A percentile compares a stretch with the other conserved stretches of the same genome.
These are phyloP conservation scores for Eucalyptus sp. DNA, from an alignment of 345 rosid genomes.

Conservation along the genomic window DNA sequence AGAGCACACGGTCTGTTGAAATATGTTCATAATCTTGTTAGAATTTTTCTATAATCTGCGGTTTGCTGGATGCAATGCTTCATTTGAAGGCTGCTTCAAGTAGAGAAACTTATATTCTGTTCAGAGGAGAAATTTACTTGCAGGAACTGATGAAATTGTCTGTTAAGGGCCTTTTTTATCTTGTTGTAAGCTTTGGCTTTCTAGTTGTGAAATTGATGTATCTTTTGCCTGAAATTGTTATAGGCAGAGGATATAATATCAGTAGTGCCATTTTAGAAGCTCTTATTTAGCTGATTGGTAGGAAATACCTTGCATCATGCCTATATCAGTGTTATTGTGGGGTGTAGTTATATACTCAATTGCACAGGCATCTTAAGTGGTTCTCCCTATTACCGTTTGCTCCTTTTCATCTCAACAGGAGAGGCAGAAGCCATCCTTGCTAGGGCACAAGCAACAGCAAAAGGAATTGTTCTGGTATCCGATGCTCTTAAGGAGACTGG, in stretches of 20 bases:
- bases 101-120: not conserved
- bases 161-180: not conserved
- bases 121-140: not conserved
- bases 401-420: slow-evolving; percentile 34
- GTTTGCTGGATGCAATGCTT: not conserved
- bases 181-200: not conserved
- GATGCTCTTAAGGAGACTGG: slow-evolving; percentile 62
- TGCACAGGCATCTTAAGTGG: not conserved
- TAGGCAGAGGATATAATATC: not conserved
- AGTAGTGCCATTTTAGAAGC: not conserved
- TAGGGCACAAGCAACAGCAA: slow-evolving; percentile 75
- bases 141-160: not conserved
- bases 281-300: not conserved
- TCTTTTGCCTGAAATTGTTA: not conserved
- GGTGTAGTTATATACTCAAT: not conserved
- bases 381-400: not conserved
- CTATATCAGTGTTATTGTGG: not conserved
- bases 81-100: not conserved
- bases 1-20: slow-evolving; percentile 48
- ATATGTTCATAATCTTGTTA: not conserved
- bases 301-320: not conserved
- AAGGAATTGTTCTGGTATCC: slow-evolving; percentile 59
- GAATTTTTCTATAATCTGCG: not conserved
- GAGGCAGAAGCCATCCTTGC: slow-evolving; percentile 91
- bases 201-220: not conserved